Conservation (phyloP, 352 stramenopile genomes). For the Ophiocytium majus region DNA sequence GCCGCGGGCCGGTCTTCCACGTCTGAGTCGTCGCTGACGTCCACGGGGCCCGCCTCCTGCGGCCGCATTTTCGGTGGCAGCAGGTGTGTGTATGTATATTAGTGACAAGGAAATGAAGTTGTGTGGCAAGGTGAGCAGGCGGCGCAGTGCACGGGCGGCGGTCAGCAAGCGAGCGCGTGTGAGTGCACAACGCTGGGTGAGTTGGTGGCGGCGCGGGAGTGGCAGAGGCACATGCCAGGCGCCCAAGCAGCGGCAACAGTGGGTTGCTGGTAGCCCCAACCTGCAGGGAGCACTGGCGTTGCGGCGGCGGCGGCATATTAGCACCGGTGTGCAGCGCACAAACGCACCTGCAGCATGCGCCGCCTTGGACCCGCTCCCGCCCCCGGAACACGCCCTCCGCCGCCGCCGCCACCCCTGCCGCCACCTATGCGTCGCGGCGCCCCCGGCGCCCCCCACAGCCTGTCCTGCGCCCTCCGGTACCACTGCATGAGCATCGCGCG, state of each 20-base stretch:
- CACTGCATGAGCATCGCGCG: constrained; percentile 83
- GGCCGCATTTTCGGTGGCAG: constrained; percentile 29
- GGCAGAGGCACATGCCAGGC: background rate
- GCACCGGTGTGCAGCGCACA: background rate
- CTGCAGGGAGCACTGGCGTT: too few species aligned
- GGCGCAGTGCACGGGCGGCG: background rate
- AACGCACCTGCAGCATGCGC: background rate
- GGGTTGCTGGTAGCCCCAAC: too few species aligned
- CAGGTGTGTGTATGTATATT: too few species aligned
- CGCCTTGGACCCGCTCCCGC: too few species aligned
- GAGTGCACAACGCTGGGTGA: background rate
- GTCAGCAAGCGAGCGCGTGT: background rate
- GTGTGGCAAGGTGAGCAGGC: background rate
- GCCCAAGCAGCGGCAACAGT: background rate
- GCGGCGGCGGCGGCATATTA: background rate
- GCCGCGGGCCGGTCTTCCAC: constrained; percentile 51
- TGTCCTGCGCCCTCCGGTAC: constrained; percentile 81
- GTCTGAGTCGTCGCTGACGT: constrained; percentile 55
- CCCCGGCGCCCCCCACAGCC: constrained; percentile 61
- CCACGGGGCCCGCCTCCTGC: constrained; percentile 23
- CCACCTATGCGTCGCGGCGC: background rate
- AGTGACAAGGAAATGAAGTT: too few species aligned
- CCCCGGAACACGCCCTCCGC: too few species aligned
- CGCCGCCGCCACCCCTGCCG: background rate
- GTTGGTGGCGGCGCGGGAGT: background rate